These are phyloP conservation scores for Ophiostoma quercus DNA, from an alignment of 2,329 filamentous ascomycete species.

Conservation along the genomic window DNA sequence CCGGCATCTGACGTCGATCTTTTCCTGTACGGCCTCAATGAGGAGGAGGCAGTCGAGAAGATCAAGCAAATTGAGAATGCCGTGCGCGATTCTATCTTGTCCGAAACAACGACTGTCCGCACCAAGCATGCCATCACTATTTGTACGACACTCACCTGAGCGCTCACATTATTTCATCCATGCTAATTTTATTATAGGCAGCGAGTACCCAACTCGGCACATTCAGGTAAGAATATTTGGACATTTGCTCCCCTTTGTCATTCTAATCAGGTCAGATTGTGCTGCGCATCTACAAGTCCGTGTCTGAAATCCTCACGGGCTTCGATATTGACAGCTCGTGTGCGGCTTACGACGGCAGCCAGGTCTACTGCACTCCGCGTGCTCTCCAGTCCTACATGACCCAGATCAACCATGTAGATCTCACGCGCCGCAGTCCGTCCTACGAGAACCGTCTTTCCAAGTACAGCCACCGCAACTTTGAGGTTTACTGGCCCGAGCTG, in stretches of 20 bases:
- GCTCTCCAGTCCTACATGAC: constrained; percentile 75
- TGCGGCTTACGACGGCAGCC: constrained; percentile 71
- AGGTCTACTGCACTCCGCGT: constrained; percentile 73
- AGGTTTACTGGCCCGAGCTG: constrained; percentile 72
- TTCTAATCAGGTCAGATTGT: constrained; percentile 40
- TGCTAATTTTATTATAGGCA: not conserved
- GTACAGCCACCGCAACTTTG: constrained; percentile 78
- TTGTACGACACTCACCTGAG: constrained; percentile 44
- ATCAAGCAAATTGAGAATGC: constrained; percentile 73
- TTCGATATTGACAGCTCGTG: constrained; percentile 86
- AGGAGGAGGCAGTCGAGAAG: constrained; percentile 74
- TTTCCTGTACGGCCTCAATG: constrained; percentile 73
- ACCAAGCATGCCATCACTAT: constrained; percentile 88
- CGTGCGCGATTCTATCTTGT: constrained; percentile 71
- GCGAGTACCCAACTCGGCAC: not conserved
- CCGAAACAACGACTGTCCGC: constrained; percentile 77
- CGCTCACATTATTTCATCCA: not conserved
- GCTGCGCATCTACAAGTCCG: constrained; percentile 74
- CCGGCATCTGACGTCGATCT: constrained; percentile 84
- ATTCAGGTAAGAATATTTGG: not conserved
- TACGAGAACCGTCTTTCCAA: constrained; percentile 85
- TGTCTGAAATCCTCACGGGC: constrained; percentile 79
- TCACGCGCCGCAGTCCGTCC: constrained; percentile 73
- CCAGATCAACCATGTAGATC: constrained; percentile 74
- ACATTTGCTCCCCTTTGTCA: not conserved